Evolutionary conservation across 2,329 filamentous ascomycete species (phyloP), one percentile per base, ranked within the genome.

Genomic region (Acarospora socialis): DNA sequence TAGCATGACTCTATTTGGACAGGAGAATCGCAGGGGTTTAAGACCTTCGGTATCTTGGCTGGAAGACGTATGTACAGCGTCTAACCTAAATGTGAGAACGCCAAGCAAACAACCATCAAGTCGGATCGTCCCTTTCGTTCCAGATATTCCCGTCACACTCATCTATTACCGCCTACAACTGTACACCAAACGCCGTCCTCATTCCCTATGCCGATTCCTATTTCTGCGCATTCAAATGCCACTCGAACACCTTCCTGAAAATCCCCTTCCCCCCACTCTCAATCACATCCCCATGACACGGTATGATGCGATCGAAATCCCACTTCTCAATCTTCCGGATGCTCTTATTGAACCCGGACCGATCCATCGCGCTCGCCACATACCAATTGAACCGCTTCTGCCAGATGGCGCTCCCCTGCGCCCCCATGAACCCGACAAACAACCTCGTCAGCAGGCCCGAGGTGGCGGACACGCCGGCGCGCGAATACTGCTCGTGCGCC

Each of bases 271-370:
- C 84, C 3, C 65, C 69, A 1, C 52, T 67, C 53, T 90, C 77
- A 43, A 95, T 74, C 10, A 81, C 76, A 58, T 98, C 90, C 6
- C 90, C 90, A 56, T 98, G 90, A 53, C 87, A 95, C 1, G 87
- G 84, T 37, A 98, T 75, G 30, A 95, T 65, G 22, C 75, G 75
- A 42, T 77, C 71, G 51, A 94, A 93, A 36, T 87, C 77, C 87
- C 87, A 98, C 33, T 56, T 52, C 32, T 73, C 63, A 40, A 95
- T 87, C 38, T 67, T 66, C 43, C 56, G 59, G 23, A 83, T 59
- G 44, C 77, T 84, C 40, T 72, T 64, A 41, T 74, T 75, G 54
- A 84, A 92, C 9, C 70, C 74, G 4, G 56, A 43, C 18, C 81
- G 64, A 54, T 94, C 71, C 21, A 58, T 61, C 12, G 55, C 49